Conservation (phyloP, 371 early-diverging fungal genomes). For the Mortierella sp. region DNA sequence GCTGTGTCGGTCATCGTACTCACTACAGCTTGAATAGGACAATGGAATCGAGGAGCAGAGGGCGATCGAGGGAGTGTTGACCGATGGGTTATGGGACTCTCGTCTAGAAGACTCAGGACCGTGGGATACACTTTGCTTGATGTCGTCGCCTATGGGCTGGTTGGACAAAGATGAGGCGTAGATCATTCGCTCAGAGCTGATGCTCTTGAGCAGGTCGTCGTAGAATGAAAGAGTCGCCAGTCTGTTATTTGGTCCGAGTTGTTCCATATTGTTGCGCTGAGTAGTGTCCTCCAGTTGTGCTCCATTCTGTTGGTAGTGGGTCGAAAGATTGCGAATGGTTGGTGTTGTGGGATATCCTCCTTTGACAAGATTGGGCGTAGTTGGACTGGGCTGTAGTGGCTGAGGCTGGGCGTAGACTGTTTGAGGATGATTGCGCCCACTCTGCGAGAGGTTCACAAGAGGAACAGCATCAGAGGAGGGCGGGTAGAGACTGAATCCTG, state of each 20-base stretch:
- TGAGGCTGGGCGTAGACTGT: neutral
- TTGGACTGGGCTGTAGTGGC: neutral
- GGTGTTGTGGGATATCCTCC: neutral
- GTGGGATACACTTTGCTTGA: neutral
- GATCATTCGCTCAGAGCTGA: conserved; percentile 38
- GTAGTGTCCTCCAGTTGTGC: neutral
- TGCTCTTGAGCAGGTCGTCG: conserved; percentile 44
- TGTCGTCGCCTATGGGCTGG: neutral
- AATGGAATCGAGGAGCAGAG: conserved; percentile 23
- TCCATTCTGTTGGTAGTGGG: neutral
- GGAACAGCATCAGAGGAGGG: neutral
- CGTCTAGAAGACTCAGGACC: neutral
- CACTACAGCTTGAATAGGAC: conserved; percentile 7
- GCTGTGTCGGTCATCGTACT: neutral
- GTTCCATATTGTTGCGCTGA: neutral
- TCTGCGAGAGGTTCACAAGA: neutral
- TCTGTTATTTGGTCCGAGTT: conserved; percentile 2
- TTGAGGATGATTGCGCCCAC: neutral
- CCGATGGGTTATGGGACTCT: conserved; percentile 8
- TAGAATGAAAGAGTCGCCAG: conserved; percentile 33
- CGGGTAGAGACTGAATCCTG: neutral
- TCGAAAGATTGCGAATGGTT: neutral
- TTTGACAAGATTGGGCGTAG: neutral
- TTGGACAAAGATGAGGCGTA: conserved; percentile 24
- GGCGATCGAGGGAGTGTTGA: conserved; percentile 12